phyloP scores from a whole-genome alignment of 352 stramenopile genomes.

The Phytophthora pinifolia region DNA sequence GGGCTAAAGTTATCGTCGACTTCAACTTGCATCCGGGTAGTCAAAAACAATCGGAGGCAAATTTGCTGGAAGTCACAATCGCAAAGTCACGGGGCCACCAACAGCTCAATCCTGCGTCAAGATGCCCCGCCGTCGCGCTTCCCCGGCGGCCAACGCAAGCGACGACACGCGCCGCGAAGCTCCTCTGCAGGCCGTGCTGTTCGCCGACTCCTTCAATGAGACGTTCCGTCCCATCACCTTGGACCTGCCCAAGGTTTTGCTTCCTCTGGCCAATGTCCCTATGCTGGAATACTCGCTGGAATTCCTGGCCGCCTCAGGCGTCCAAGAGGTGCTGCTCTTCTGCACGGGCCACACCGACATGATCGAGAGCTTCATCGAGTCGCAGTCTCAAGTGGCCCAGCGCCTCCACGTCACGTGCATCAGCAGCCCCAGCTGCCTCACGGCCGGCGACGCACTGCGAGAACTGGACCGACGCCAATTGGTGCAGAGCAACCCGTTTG shows the following conservation, averaged over 20 bases:
- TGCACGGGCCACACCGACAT: constrained; percentile 86
- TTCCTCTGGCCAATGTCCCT: constrained; percentile 95
- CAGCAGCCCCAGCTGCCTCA: constrained; percentile 83
- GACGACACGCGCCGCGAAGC: constrained; percentile 90
- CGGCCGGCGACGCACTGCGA: constrained; percentile 93
- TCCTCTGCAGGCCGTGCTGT: constrained; percentile 95
- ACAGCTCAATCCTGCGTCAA: neutral
- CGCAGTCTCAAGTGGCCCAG: constrained; percentile 52
- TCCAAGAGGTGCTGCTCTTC: constrained; percentile 96
- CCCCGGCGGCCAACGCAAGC: constrained; percentile 21
- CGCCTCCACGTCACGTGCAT: constrained; percentile 71
- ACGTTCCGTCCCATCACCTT: constrained; percentile 93
- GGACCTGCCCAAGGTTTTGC: constrained; percentile 91
- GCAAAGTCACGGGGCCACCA: no score
- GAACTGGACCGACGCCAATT: constrained; percentile 95
- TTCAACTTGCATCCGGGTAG: no score
- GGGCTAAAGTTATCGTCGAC: constrained; percentile 4
- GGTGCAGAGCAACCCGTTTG: constrained; percentile 97
- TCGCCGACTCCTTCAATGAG: constrained; percentile 94
- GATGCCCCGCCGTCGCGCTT: constrained; percentile 17
- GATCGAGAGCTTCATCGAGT: constrained; percentile 85
- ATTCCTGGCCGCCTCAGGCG: constrained; percentile 92
- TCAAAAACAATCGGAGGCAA: no score
- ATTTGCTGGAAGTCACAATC: no score
- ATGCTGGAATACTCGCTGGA: constrained; percentile 98